Evolutionary conservation across 306 rosid species (phyloP).

Genomic region (Prinsepia uniflora): DNA sequence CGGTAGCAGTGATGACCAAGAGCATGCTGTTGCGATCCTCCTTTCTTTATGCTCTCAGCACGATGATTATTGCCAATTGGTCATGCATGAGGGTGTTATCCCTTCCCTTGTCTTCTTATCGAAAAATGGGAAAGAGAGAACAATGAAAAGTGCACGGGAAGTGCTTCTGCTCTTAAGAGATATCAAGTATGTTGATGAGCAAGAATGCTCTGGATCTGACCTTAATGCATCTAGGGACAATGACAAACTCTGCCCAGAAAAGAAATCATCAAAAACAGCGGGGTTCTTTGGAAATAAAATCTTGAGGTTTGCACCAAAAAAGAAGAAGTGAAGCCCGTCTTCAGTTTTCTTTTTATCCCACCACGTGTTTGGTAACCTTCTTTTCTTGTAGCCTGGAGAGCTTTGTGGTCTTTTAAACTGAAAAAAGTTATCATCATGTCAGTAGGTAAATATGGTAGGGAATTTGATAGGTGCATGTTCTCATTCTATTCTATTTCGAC

Average conservation of each 20-base stretch:
- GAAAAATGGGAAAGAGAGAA: constrained; percentile 63
- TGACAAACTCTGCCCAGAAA: constrained; percentile 30
- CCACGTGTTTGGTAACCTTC: neutral
- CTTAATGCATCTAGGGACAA: constrained; percentile 24
- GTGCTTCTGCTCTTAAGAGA: constrained; percentile 58
- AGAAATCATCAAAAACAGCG: constrained; percentile 38
- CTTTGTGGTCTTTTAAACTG: neutral
- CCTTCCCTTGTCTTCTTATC: constrained; percentile 51
- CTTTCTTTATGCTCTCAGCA: constrained; percentile 67
- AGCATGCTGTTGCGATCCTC: constrained; percentile 65
- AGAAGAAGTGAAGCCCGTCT: constrained; percentile 34
- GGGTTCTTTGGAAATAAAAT: constrained; percentile 42
- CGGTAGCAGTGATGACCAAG: constrained; percentile 61
- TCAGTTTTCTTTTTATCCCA: neutral
- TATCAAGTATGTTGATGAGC: constrained; percentile 24
- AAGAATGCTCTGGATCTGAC: constrained; percentile 27
- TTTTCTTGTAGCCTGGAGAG: neutral
- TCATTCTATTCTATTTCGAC: neutral
- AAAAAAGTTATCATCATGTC: neutral
- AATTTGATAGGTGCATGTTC: neutral
- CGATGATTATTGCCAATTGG: constrained; percentile 51
- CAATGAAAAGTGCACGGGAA: constrained; percentile 51
- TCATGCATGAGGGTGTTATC: constrained; percentile 49
- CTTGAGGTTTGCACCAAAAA: constrained; percentile 27
- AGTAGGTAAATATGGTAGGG: neutral